Base-by-base conservation (phyloP, 2,329 filamentous ascomycete species). In the Phaeosphaeriaceae sp. region DNA sequence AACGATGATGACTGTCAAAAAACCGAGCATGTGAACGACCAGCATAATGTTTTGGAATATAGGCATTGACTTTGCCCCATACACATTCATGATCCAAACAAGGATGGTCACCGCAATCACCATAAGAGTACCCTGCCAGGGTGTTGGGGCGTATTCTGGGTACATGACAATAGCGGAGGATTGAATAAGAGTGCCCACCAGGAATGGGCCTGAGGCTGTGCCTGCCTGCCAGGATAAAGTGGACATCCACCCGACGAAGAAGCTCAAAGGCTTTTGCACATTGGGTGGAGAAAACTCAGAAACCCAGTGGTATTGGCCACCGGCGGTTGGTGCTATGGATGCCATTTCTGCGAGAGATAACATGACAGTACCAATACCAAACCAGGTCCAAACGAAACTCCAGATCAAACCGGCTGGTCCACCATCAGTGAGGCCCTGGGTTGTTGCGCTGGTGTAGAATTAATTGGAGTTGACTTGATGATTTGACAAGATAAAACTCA, bases 151-250 rank as follows among this genome's bases (percentile, higher is more conserved):
- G 47, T 80, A 81, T 7, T 68, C 61, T 0, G 74, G 74, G 30
- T 76, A 75, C 51, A 78, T 70, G 42, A 72, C 67, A 17, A 78
- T 74, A 9, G 77, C 65, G 4, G 60, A 67, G 2, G 74, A 70
- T 47, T 81, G 77, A 30, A 81, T 79, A 34, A 81, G 60, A 0
- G 76, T 79, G 5, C 77, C 79, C 0, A 76, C 76, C 7, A 81
- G 69, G 54, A 79, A 81, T 0, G 75, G 74, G 2, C 77, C 78
- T 3, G 74, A 76, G 9, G 79, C 78, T 20, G 74, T 75, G 12
- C 77, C 78, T 8, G 78, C 76, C 57, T 81, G 79, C 79, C 79
- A 82, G 8, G 74, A 76, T 3, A 82, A 58, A 1, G 77, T 76
- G 1, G 74, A 76, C 67, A 80, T 77, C 79, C 80, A 82, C 3